Percentiles rank a stretch among this genome's conserved stretches.
phyloP scores from a whole-genome alignment of 805 yeast species.

The Candida sphagnicola region DNA sequence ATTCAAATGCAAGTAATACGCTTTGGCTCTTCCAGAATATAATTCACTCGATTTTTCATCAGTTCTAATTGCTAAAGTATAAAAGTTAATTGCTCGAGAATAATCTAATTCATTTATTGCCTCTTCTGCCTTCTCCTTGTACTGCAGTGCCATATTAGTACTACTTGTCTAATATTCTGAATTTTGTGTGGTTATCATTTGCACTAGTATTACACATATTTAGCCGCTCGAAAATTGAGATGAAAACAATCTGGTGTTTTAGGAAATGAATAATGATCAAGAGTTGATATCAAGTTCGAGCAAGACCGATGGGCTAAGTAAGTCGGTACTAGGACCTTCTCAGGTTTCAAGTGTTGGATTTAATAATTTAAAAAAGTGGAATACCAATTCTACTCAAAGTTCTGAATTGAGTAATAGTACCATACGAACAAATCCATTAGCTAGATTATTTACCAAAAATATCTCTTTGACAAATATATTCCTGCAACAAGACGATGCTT shows the following conservation, averaged over 20 bases:
- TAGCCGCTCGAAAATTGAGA: too few species aligned
- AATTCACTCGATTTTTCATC: constrained; percentile 7
- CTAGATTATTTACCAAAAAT: constrained; percentile 28
- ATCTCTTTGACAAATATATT: constrained; percentile 17
- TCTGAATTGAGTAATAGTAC: constrained; percentile 19
- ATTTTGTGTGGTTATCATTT: too few species aligned
- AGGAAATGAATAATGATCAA: not conserved
- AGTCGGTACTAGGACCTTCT: constrained; percentile 6
- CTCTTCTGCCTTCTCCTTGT: constrained; percentile 6
- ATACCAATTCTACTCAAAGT: constrained; percentile 23
- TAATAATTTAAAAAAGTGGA: constrained; percentile 27
- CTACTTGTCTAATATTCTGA: not conserved
- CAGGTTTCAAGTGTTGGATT: constrained; percentile 28
- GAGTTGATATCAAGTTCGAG: not conserved
- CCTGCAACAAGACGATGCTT: not conserved
- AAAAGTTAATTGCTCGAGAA: constrained; percentile 14
- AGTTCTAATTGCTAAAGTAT: constrained; percentile 12
- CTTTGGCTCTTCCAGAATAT: constrained; percentile 13
- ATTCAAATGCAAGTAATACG: constrained; percentile 7
- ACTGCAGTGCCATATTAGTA: not conserved
- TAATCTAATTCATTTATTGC: constrained; percentile 9
- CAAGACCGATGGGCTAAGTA: not conserved
- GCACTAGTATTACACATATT: too few species aligned
- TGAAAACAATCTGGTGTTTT: too few species aligned
- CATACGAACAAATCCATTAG: constrained; percentile 23